Conservation (phyloP, 1,284 basidiomycete genomes). For the Rhodotorula sp. region DNA sequence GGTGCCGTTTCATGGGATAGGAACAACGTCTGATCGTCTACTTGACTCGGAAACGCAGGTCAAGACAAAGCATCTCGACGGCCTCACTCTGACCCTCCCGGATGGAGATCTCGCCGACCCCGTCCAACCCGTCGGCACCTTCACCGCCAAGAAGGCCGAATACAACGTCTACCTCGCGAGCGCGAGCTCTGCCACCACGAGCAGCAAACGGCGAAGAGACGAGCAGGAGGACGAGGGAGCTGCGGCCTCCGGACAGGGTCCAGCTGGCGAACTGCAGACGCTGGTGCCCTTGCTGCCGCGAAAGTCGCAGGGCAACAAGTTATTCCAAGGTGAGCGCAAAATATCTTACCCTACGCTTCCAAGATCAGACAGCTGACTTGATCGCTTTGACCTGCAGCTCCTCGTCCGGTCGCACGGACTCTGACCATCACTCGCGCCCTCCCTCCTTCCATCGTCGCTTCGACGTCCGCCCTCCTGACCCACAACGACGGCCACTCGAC, state of each 20-base stretch:
- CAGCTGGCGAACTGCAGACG: slow-evolving; percentile 19
- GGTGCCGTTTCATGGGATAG: too few species aligned
- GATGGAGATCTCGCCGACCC: background rate
- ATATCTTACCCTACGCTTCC: background rate
- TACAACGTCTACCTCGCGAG: slow-evolving; percentile 27
- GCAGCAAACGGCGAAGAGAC: slow-evolving; percentile 13
- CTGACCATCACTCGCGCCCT: slow-evolving; percentile 27
- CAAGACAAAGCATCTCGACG: slow-evolving; percentile 35
- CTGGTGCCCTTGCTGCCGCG: slow-evolving; percentile 33
- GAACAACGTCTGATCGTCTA: background rate
- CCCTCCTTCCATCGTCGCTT: slow-evolving; percentile 16
- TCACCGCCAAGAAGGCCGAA: slow-evolving; percentile 28
- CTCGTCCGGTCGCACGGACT: slow-evolving; percentile 27
- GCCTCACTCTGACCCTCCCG: slow-evolving; percentile 14
- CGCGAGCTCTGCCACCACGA: background rate
- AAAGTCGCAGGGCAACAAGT: slow-evolving; percentile 27
- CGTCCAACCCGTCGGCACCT: slow-evolving; percentile 17
- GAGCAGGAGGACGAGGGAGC: background rate
- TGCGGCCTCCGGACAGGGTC: background rate
- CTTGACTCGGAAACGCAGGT: slow-evolving; percentile 13
- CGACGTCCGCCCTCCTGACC: slow-evolving; percentile 8
- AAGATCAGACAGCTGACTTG: background rate
- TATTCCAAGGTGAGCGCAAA: slow-evolving; percentile 26
- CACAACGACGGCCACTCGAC: slow-evolving; percentile 26
- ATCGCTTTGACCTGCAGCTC: slow-evolving; percentile 14